Evolutionary conservation across 345 rosid genomes (phyloP), one percentile per base, ranked within the genome.

Genomic region (Crucihimalaya himalaica): DNA sequence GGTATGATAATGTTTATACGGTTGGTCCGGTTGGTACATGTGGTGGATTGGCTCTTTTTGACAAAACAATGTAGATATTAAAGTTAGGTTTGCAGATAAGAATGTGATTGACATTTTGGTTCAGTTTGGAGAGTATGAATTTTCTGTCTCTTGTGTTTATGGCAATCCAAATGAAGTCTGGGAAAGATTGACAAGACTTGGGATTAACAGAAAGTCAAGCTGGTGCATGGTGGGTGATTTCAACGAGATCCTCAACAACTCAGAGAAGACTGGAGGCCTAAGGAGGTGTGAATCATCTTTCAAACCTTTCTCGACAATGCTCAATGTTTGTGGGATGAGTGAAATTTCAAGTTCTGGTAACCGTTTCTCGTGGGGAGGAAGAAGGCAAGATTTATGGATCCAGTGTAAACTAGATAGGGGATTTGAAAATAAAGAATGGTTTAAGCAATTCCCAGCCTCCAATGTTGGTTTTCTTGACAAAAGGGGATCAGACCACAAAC

Each of bases 361-460:
- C 2, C 0, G 40, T 0, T 35, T 35, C 13, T 9, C 40, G 0
- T 35, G 40, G 40, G 11, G 40, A 0, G 40, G 40, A 2, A 10
- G 40, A 10, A 2, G 40, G 1, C 2, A 0, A 0, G 11, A 10
- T 3, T 1, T 9, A 0, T 35, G 40, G 40, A 2, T 35, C 1
- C 13, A 35, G 1, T 10, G 13, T 1, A 35, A 35, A 2, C 0
- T 35, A 12, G 40, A 35, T 1, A 2, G 13, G 0, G 9, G 40
- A 0, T 35, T 35, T 35, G 39, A 4, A 0, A 35, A 35, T 9
- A 34, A 34, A 3, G 13, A 35, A 2, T 35, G 39, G 39, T 2
- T 35, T 0, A 0, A 0, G 0, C 0, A 0, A 0, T 35, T 35
- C 1, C 39, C 39, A 0, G 39, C 4, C 0, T 10, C 39, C 0